Conservation (phyloP, 148 eudicot species). For the Arbutus unedo region DNA sequence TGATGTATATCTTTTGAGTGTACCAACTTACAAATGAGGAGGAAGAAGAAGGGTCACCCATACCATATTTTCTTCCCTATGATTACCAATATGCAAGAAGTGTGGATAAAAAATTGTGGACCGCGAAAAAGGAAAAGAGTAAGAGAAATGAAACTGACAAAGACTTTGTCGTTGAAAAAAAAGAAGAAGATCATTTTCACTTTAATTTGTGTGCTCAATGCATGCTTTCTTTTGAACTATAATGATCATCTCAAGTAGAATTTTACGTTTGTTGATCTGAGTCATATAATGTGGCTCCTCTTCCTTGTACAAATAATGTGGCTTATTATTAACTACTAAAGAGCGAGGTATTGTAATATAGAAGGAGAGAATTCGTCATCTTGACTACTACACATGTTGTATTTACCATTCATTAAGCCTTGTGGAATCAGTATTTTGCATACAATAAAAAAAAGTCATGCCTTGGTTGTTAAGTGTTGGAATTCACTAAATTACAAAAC, state of each 20-base stretch:
- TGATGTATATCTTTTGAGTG: neutral
- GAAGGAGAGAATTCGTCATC: too few species aligned
- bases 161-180: constrained; percentile 34
- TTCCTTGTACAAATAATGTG: too few species aligned
- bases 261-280: too few species aligned
- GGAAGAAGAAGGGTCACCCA: neutral
- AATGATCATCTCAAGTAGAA: too few species aligned
- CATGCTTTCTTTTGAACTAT: neutral
- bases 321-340: too few species aligned
- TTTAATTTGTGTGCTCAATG: neutral
- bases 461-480: neutral
- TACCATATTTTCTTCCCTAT: constrained; percentile 39
- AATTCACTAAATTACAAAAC: neutral
- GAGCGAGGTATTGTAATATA: too few species aligned
- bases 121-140: neutral
- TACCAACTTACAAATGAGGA: neutral
- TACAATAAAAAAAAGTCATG: neutral
- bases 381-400: neutral
- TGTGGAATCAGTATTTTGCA: neutral
- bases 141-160: neutral
- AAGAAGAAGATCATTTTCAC: constrained; percentile 19
- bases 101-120: neutral
- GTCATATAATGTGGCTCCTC: too few species aligned
- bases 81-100: constrained; percentile 24
- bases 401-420: neutral